These are phyloP conservation scores for Quercus dentata DNA, from an alignment of 306 rosid species.

Conservation along the genomic window DNA sequence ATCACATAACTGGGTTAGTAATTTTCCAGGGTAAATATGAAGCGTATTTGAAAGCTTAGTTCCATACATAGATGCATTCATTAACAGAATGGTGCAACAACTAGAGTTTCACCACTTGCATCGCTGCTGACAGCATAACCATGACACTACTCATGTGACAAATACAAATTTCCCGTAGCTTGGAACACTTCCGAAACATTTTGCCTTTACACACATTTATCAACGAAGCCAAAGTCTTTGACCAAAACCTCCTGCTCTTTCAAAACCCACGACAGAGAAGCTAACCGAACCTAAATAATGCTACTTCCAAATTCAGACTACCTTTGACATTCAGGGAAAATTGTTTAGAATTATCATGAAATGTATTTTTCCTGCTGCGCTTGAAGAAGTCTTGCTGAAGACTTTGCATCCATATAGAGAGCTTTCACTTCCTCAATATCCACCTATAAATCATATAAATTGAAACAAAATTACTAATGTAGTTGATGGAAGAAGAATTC, in stretches of 20 bases:
- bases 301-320: not conserved
- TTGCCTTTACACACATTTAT: not conserved
- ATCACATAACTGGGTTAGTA: not conserved
- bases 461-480: not conserved
- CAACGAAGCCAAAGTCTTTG: not conserved
- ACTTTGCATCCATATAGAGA: constrained; percentile 84
- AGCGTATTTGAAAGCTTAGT: not conserved
- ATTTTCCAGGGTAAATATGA: not conserved
- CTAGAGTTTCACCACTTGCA: not conserved
- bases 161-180: not conserved
- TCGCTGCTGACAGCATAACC: not conserved
- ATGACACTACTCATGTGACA: not conserved
- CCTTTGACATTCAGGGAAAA: not conserved
- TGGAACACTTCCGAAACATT: not conserved
- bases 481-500: not conserved
- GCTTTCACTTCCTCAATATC: constrained; percentile 74
- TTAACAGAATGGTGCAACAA: not conserved
- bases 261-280: not conserved
- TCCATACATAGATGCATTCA: not conserved
- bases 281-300: not conserved
- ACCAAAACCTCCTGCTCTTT: not conserved
- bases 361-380: constrained; percentile 92
- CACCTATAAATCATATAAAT: constrained; percentile 41
- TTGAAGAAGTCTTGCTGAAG: constrained; percentile 82
- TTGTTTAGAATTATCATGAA: constrained; percentile 24